Evolutionary conservation across 257 asterid genomes (phyloP), one percentile per base, ranked within the genome.

Genomic region (Ballota nigra): DNA sequence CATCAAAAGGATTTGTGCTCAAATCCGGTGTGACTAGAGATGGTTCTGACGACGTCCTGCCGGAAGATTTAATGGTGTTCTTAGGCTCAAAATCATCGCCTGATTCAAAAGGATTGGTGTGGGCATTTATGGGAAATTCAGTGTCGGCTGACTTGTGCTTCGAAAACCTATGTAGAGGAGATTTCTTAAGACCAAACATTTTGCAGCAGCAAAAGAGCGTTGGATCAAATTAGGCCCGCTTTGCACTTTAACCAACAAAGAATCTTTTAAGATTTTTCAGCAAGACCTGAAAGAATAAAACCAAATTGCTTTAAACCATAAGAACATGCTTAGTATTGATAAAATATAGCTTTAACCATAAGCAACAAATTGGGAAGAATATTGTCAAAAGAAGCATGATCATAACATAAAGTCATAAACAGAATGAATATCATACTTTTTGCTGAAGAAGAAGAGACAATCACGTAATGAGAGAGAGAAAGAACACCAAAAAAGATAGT

Each of bases 141-240:
- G 78, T 65, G 38, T 83, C 87, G 7, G 70, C 77, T 5, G 96
- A 79, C 10, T 79, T 79, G 82, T 84, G 92, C 77, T 78, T 88
- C 60, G 89, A 80, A 43, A 82, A 76, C 85, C 78, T 74, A 72
- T 79, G 86, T n/a, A 88, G 67, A 22, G 91, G 95, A 75, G 91
- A 85, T 78, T 88, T 92, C 83, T 72, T 89, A 57, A 41, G 87
- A 69, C 88, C 85, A 66, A 83, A 82, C 96, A 92, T 92, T 77
- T 77, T 78, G 66, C 34, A 69, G 23, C 24, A 65, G 47, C 22
- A 29, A 59, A 74, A 23, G 63, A 63, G 20, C 51, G 63, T 61
- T 7, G 49, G 64, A 69, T 70, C 59, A 51, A 75, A 58, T 60
- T 22, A 78, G 68, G 75, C 81, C n/a, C n/a, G n/a, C n/a, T n/a